Evolutionary conservation across 768 basidiomycete species (phyloP).

Genomic region (Leccinum uliginosum): DNA sequence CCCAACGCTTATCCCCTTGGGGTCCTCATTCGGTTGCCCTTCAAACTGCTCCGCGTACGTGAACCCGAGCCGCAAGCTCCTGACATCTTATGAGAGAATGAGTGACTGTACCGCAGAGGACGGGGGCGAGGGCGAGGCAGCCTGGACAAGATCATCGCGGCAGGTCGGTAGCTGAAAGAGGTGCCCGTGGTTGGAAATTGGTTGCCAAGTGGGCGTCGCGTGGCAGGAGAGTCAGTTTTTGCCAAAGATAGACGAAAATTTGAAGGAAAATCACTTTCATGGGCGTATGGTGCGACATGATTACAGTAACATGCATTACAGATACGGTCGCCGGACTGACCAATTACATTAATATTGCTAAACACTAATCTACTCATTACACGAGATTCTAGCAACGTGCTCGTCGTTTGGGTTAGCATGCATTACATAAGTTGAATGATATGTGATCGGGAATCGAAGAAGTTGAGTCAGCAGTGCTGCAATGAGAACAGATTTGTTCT

Average conservation of each 20-base stretch:
- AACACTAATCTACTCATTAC: neutral
- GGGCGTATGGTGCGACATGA: no score
- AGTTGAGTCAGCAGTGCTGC: no score
- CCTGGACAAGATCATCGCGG: no score
- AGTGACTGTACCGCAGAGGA: conserved; percentile 1
- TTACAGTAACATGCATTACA: no score
- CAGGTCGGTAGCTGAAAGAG: no score
- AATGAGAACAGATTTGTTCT: no score
- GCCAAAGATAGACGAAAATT: neutral
- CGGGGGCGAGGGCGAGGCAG: no score
- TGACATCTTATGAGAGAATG: conserved; percentile 22
- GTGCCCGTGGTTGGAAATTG: conserved; percentile 1
- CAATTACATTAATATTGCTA: neutral
- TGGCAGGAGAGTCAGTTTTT: conserved; percentile 36
- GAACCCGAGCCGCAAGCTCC: conserved; percentile 25
- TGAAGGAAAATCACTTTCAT: no score
- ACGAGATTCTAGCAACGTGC: neutral
- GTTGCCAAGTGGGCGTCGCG: no score
- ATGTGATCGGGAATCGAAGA: no score
- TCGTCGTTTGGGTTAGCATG: neutral
- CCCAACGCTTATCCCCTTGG: conserved; percentile 28
- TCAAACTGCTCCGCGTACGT: conserved; percentile 16
- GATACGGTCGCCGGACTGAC: neutral
- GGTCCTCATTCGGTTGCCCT: conserved; percentile 30
- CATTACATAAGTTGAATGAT: neutral